Evolutionary conservation across 805 yeast species (phyloP).

Genomic region (Myxozyma melibiosi): DNA sequence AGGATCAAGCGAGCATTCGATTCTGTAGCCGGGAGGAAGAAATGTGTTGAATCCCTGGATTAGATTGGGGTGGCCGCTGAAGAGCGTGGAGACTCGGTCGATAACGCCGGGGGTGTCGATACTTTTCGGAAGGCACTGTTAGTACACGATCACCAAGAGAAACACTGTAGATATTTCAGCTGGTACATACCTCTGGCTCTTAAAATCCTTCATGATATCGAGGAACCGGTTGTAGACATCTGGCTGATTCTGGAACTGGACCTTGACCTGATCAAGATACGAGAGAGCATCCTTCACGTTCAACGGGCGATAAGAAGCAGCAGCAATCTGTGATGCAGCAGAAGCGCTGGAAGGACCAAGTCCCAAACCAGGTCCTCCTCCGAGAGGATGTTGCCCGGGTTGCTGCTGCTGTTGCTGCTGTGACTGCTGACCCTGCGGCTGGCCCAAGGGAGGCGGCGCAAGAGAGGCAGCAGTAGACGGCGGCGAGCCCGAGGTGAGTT

Average conservation of each 20-base stretch:
- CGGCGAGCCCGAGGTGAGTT: conserved; percentile 31
- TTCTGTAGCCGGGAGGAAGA: conserved; percentile 91
- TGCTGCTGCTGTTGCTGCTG: conserved; percentile 33
- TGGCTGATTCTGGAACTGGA: conserved; percentile 87
- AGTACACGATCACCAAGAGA: background rate
- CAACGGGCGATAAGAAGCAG: conserved; percentile 56
- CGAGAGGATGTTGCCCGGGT: conserved; percentile 23
- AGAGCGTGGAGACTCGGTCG: conserved; percentile 87
- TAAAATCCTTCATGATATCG: conserved; percentile 98
- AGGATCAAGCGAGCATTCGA: conserved; percentile 88
- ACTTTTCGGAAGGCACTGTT: conserved; percentile 19
- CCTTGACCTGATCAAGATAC: conserved; percentile 92
- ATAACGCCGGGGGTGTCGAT: conserved; percentile 99
- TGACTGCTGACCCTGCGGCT: conserved; percentile 26
- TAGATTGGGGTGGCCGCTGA: conserved; percentile 86
- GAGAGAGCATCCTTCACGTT: conserved; percentile 96
- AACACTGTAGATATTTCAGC: background rate
- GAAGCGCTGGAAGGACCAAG: conserved; percentile 32
- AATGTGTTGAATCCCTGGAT: conserved; percentile 98
- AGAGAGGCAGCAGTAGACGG: conserved; percentile 28
- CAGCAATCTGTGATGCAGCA: conserved; percentile 37
- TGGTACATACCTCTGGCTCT: conserved; percentile 79
- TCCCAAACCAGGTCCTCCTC: conserved; percentile 6
- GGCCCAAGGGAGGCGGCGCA: conserved; percentile 22
- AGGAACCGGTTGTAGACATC: conserved; percentile 94